Conservation (phyloP, 148 eudicot genomes). For the Chenopodium quinoa region DNA sequence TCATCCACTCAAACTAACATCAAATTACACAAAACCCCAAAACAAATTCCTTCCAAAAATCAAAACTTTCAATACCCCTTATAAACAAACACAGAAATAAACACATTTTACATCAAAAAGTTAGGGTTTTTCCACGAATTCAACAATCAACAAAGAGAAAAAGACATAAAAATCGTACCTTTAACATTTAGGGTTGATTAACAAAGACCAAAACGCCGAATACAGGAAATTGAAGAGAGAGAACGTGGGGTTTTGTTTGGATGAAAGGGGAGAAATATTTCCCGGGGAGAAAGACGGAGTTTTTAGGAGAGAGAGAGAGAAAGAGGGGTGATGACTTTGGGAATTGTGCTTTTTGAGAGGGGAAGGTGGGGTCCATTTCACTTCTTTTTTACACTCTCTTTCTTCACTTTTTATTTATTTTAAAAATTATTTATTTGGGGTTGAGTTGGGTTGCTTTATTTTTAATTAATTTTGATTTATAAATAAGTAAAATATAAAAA, state of each 20-base stretch:
- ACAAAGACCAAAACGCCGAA: neutral
- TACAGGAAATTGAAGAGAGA: neutral
- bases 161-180: neutral
- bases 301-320: neutral
- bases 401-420: too few species aligned
- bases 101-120: neutral
- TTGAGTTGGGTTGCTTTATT: neutral
- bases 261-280: neutral
- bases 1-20: neutral
- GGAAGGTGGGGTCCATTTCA: conserved; percentile 8
- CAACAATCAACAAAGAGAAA: too few species aligned
- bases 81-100: too few species aligned
- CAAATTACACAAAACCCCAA: neutral
- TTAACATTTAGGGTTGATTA: neutral
- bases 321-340: conserved; percentile 13
- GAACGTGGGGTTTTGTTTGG: neutral
- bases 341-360: conserved; percentile 15
- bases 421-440: too few species aligned
- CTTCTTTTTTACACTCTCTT: neutral
- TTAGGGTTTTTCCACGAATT: neutral
- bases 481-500: too few species aligned
- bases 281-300: conserved; percentile 17
- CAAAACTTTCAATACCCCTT: too few species aligned
- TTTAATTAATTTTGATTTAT: neutral
- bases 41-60: too few species aligned